Conservation (phyloP, 345 rosid species). For the Eucalyptus lansdowneana region DNA sequence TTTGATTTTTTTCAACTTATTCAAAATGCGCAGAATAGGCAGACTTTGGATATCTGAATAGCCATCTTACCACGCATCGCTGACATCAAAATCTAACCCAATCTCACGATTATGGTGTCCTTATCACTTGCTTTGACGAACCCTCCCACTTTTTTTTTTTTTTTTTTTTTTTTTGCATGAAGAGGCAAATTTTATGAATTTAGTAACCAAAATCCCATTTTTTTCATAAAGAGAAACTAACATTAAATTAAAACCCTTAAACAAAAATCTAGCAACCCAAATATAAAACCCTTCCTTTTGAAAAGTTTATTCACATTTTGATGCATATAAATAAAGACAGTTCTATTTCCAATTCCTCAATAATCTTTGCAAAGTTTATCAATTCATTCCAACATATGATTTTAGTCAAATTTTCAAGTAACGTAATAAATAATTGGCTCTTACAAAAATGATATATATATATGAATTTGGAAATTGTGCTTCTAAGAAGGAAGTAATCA, state of each 20-base stretch:
- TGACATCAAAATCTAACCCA: not conserved
- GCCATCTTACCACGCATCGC: accelerated
- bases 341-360: not conserved
- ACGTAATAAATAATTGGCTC: not conserved
- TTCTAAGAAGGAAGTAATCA: not conserved
- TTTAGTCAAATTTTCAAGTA: not conserved
- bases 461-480: not conserved
- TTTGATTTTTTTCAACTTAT: not conserved
- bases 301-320: not conserved
- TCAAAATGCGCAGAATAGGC: accelerated
- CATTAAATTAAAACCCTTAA: not conserved
- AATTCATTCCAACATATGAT: not conserved
- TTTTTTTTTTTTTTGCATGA: no score
- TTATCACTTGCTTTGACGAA: not conserved
- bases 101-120: not conserved
- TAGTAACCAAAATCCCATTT: not conserved
- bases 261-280: not conserved
- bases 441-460: not conserved
- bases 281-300: not conserved
- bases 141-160: not conserved
- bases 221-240: not conserved
- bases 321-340: not conserved
- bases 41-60: not conserved
- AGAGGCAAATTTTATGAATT: not conserved
- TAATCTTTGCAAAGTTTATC: not conserved